Percentiles rank a stretch among this genome's conserved stretches.
Conservation (phyloP, 192 early-diverging fungal species). For the Entomortierella beljakovae region DNA sequence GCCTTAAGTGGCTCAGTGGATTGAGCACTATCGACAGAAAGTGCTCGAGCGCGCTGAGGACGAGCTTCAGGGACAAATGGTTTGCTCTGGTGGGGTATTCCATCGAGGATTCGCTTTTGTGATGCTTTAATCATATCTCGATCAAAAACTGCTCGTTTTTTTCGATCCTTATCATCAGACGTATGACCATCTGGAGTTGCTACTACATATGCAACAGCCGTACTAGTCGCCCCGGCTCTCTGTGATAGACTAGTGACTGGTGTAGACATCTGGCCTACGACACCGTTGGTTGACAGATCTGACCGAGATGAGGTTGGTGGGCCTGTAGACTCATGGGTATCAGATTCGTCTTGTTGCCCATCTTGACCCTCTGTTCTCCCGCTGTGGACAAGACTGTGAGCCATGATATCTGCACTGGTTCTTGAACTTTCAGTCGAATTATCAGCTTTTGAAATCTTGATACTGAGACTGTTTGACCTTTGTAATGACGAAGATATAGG, state of each 20-base stretch:
- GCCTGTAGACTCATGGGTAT: not conserved
- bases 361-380: not conserved
- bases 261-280: not conserved
- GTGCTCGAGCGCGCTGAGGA: constrained; percentile 28
- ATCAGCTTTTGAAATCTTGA: not conserved
- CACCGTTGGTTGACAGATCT: not conserved
- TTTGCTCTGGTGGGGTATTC: constrained; percentile 16
- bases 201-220: constrained; percentile 41
- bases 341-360: not conserved
- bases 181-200: constrained; percentile 25
- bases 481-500: not conserved
- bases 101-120: constrained; percentile 42
- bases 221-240: constrained; percentile 21
- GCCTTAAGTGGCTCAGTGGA: constrained; percentile 28
- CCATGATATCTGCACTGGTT: not conserved
- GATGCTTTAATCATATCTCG: constrained; percentile 40
- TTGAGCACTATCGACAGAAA: constrained; percentile 46
- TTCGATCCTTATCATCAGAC: constrained; percentile 7
- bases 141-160: constrained; percentile 37
- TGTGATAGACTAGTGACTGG: constrained; percentile 26
- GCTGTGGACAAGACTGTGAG: not conserved
- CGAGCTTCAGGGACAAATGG: constrained; percentile 27
- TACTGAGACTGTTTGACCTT: not conserved
- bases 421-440: not conserved
- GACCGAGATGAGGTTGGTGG: not conserved